Percentiles rank a stretch among this genome's conserved stretches.
Evolutionary conservation across 2,329 filamentous ascomycete genomes (phyloP).

Genomic region (Emergomyces africanus): DNA sequence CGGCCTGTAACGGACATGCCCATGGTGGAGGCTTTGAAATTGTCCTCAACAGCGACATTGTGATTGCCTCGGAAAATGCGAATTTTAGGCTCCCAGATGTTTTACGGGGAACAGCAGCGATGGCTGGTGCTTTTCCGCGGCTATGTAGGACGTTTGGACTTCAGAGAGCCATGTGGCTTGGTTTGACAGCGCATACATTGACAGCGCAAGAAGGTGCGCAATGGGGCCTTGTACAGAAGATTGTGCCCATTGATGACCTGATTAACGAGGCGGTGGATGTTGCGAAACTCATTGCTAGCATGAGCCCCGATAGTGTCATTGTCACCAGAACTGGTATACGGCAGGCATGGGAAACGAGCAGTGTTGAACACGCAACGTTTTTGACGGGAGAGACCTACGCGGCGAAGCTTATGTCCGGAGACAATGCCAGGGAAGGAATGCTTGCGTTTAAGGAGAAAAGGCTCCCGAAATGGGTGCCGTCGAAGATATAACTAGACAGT

Average conservation of each 20-base stretch:
- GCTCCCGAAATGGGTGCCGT: slow-evolving; percentile 69
- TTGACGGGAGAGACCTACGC: slow-evolving; percentile 77
- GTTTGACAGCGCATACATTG: slow-evolving; percentile 49
- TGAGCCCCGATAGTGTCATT: slow-evolving; percentile 61
- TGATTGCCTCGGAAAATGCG: slow-evolving; percentile 47
- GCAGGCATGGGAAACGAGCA: slow-evolving; percentile 54
- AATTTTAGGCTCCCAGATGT: slow-evolving; percentile 60
- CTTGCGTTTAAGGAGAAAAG: slow-evolving; percentile 79
- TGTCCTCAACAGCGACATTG: slow-evolving; percentile 73
- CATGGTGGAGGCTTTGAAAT: slow-evolving; percentile 71
- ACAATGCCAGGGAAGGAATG: slow-evolving; percentile 76
- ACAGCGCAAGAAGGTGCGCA: slow-evolving; percentile 44
- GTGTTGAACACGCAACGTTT: slow-evolving; percentile 54
- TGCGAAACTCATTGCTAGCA: slow-evolving; percentile 45
- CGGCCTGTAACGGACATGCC: slow-evolving; percentile 62
- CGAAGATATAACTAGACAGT: slow-evolving; percentile 40
- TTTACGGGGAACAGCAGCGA: slow-evolving; percentile 55
- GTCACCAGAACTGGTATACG: slow-evolving; percentile 55
- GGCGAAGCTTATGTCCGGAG: slow-evolving; percentile 69
- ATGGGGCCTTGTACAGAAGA: slow-evolving; percentile 56
- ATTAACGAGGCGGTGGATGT: slow-evolving; percentile 39
- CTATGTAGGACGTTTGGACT: slow-evolving; percentile 51
- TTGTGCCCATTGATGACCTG: slow-evolving; percentile 53
- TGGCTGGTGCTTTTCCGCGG: slow-evolving; percentile 58
- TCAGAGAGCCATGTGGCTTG: slow-evolving; percentile 59